Evolutionary conservation across 2,329 filamentous ascomycete genomes (phyloP), one percentile per base, ranked within the genome.

Genomic region (Penicillium palitans): DNA sequence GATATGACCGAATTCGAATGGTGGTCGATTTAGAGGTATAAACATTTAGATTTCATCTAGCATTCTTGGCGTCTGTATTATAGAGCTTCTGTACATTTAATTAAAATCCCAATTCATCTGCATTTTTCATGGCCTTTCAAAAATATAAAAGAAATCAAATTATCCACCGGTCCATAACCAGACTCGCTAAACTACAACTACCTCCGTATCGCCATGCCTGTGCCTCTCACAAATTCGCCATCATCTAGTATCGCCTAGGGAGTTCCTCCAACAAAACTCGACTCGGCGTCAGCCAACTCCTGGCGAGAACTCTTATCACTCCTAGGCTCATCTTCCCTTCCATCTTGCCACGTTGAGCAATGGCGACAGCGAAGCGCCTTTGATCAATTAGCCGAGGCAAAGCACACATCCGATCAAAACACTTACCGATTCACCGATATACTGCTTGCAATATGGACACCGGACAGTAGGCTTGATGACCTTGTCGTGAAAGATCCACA

Each of bases 381-480:
- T 9, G 2, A 19, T 17, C 9, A 76, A 39, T 45, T 25, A 58
- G 15, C 44, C 17, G 41, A 12, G 15, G 3, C 5, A 45, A n/a
- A 7, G 5, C 3, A 24, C 40, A 52, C 2, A 27, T 6, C 31
- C 9, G 12, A 10, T 40, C 7, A 21, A 2, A 8, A 15, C 31
- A 17, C 78, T 67, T 57, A 86, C 87, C 81, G 87, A 86, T 52
- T 84, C 81, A 66, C 82, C 87, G 57, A 89, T 85, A 25, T 76
- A 72, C 48, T 74, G 70, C 46, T 52, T 65, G 50, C 70, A 72
- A 35, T 72, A 91, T 68, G 78, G 83, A 76, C 88, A 91, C 73
- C 86, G 88, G 52, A 86, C 80, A 27, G 83, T 85, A 64, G 83
- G 85, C 77, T 90, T 90, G 71, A 91, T 88, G 62, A 91, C 87